Evolutionary conservation across 2,329 filamentous ascomycete species (phyloP).

Genomic region (Cadophora malorum): DNA sequence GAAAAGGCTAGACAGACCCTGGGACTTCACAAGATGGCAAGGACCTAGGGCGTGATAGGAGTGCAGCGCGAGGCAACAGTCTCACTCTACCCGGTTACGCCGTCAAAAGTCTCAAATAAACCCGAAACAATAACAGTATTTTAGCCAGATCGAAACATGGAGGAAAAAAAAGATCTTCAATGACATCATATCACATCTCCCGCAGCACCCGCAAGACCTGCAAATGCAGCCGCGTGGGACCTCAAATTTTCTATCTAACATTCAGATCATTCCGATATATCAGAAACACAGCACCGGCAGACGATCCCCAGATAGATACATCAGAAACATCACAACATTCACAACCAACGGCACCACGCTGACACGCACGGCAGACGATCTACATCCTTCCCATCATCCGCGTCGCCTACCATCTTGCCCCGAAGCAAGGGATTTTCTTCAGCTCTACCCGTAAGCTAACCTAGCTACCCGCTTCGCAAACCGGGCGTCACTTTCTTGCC

Average conservation of each 20-base stretch:
- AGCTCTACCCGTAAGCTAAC: too few species aligned
- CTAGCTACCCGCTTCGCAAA: too few species aligned
- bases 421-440: too few species aligned
- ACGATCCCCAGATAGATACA: background rate
- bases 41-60: slow-evolving; percentile 3
- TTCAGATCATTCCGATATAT: too few species aligned
- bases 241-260: background rate
- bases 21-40: background rate
- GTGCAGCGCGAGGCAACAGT: background rate
- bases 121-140: background rate
- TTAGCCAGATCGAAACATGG: background rate
- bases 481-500: too few species aligned
- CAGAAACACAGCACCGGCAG: background rate
- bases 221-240: too few species aligned
- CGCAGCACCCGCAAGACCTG: background rate
- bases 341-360: too few species aligned
- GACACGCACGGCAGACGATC: too few species aligned
- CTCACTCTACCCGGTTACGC: background rate
- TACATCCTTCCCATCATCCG: too few species aligned
- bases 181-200: slow-evolving; percentile 16
- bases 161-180: background rate
- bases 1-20: background rate
- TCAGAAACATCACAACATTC: too few species aligned
- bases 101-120: background rate
- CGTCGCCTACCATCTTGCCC: too few species aligned